Conservation (phyloP, 2,329 filamentous ascomycete genomes). For the Cladophialophora bantiana region DNA sequence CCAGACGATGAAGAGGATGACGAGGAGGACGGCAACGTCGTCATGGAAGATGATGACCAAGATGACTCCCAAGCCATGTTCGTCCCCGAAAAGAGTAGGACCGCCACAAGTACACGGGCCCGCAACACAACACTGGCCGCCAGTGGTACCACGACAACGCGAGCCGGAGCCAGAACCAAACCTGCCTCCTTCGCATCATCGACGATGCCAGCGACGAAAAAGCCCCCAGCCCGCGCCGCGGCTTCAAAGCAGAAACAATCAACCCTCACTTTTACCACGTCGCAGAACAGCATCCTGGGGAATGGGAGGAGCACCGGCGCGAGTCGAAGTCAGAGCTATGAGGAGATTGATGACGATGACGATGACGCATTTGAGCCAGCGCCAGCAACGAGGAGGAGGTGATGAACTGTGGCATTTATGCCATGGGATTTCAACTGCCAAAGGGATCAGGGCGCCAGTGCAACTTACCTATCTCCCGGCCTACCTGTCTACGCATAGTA, state of each 20-base stretch:
- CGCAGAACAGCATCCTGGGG: conserved; percentile 44
- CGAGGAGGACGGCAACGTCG: conserved; percentile 47
- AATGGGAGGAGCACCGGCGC: conserved; percentile 25
- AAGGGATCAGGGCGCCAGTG: neutral
- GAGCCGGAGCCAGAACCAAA: conserved; percentile 10
- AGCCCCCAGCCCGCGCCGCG: conserved; percentile 6
- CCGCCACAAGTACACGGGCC: conserved; percentile 25
- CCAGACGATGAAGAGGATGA: conserved; percentile 46
- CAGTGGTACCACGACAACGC: conserved; percentile 8
- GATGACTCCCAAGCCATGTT: conserved; percentile 42
- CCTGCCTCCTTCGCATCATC: conserved; percentile 23
- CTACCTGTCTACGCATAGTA: too few relatives aligned
- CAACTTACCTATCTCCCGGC: too few relatives aligned
- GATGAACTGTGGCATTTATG: conserved; percentile 12
- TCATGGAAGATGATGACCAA: conserved; percentile 51
- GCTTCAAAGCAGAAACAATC: conserved; percentile 48
- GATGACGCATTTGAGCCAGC: conserved; percentile 57
- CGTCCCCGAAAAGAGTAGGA: conserved; percentile 35
- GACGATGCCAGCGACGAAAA: conserved; percentile 37
- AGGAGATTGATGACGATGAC: conserved; percentile 41
- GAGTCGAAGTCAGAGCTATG: conserved; percentile 43
- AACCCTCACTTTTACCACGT: conserved; percentile 52
- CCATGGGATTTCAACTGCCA: neutral
- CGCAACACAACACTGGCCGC: conserved; percentile 10
- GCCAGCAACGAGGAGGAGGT: conserved; percentile 37